phyloP scores from a whole-genome alignment of 495 filamentous ascomycete species.

The Xylaria longipes region DNA sequence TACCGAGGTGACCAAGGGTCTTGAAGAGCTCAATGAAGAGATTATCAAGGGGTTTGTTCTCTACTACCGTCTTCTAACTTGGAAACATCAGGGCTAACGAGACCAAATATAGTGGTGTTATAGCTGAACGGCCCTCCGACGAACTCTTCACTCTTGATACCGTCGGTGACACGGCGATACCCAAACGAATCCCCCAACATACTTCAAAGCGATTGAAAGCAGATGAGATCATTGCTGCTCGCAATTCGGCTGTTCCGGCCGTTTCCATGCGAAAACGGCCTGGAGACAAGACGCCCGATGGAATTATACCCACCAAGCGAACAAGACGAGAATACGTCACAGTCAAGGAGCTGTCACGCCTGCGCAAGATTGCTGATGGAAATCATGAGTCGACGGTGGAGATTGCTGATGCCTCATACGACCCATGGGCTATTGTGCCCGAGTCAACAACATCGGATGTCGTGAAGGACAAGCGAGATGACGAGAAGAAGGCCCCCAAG shows the following conservation, averaged over 20 bases:
- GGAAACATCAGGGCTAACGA: constrained; percentile 33
- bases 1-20: constrained; percentile 79
- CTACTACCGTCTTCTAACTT: neutral
- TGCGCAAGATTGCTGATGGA: constrained; percentile 79
- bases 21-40: constrained; percentile 84
- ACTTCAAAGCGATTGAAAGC: constrained; percentile 74
- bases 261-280: constrained; percentile 78
- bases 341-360: constrained; percentile 75
- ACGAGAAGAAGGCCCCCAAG: constrained; percentile 70
- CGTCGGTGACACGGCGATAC: constrained; percentile 66
- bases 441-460: constrained; percentile 48
- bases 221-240: constrained; percentile 86
- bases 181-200: constrained; percentile 67
- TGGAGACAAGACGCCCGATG: constrained; percentile 61
- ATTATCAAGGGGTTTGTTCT: constrained; percentile 79
- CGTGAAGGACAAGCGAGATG: constrained; percentile 36
- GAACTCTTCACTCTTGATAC: constrained; percentile 86
- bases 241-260: constrained; percentile 75
- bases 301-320: constrained; percentile 76
- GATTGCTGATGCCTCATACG: constrained; percentile 65
- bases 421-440: constrained; percentile 71
- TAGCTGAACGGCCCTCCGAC: constrained; percentile 76
- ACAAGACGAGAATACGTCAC: constrained; percentile 76
- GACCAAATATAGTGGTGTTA: constrained; percentile 67
- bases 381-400: constrained; percentile 63